Evolutionary conservation across 345 rosid species (phyloP), one percentile per base, ranked within the genome.

Genomic region (Eucalyptus regnans): DNA sequence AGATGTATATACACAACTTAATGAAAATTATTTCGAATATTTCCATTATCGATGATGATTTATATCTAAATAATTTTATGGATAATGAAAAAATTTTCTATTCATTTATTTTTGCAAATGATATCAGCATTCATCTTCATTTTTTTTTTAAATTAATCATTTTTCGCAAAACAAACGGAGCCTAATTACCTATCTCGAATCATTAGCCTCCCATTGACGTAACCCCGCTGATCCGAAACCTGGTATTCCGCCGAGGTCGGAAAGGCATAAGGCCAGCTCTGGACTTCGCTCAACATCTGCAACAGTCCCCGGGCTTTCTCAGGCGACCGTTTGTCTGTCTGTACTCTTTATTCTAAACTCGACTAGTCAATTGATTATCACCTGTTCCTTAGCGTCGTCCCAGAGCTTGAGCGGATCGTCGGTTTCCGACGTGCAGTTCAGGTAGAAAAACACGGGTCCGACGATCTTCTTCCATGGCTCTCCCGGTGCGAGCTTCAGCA

Each of bases 391-490:
- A 3, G 99, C 99, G 62, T 97, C 98, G 86, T 95, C 91, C 99
- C 99, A 97, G 7, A 97, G 93, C 56, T 54, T 91, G 88, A 84
- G 87, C 5, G 95, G 91, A 80, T 94, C 93, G 8, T 88, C 87
- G 54, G 68, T 90, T 60, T 92, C 91, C 22, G 90, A 62, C 60
- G 89, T 87, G 58, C 93, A 89, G 79, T 97, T 97, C 20, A 97
- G 90, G 89, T 96, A 96, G 87, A 96, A 86, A 71, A 96, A 94
- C 89, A 95, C 96, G 6, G 99, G 99, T 44, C 99, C 98, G 86
- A 97, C 94, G 56, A 96, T 97, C 90, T 97, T 97, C 94, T 96
- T 97, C 99, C 99, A 97, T 52, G 95, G 90, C 92, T 97, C 99
- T 37, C 92, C 96, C 29, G 90, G 90, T 88, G 92, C 89, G 12